Percentiles rank a stretch among this genome's conserved stretches.
These are phyloP conservation scores for Leersia perrieri DNA, from an alignment of 176 grass and related monocot genomes.

Conservation along the genomic window DNA sequence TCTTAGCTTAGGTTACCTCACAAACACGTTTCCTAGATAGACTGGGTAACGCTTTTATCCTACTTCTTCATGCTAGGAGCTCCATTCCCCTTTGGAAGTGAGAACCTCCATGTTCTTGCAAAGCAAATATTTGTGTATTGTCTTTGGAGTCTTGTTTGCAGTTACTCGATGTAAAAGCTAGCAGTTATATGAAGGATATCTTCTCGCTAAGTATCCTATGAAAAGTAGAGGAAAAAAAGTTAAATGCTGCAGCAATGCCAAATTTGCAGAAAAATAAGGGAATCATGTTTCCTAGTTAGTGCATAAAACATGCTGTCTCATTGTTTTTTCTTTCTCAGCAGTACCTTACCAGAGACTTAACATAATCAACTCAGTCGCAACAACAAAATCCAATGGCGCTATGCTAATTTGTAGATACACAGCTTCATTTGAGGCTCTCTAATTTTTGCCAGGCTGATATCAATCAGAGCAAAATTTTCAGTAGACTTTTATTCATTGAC, in stretches of 20 bases:
- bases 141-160: neutral
- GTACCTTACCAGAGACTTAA: neutral
- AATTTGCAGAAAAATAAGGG: neutral
- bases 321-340: neutral
- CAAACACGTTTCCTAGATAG: neutral
- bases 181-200: neutral
- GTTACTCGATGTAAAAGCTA: neutral
- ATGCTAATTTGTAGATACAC: neutral
- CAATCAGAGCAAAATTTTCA: neutral
- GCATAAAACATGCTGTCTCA: neutral
- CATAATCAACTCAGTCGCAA: neutral
- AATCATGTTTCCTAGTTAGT: neutral
- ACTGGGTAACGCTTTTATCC: neutral
- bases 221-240: neutral
- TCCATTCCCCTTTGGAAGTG: neutral
- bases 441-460: neutral
- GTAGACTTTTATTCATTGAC: neutral
- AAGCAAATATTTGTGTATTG: neutral
- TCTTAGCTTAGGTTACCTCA: conserved; percentile 10
- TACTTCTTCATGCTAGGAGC: neutral
- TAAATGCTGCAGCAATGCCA: neutral
- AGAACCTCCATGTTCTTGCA: neutral
- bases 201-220: neutral
- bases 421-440: neutral
- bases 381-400: neutral